These are phyloP conservation scores for Nepenthes alata DNA, from an alignment of 179 eudicot genomes.

Conservation along the genomic window DNA sequence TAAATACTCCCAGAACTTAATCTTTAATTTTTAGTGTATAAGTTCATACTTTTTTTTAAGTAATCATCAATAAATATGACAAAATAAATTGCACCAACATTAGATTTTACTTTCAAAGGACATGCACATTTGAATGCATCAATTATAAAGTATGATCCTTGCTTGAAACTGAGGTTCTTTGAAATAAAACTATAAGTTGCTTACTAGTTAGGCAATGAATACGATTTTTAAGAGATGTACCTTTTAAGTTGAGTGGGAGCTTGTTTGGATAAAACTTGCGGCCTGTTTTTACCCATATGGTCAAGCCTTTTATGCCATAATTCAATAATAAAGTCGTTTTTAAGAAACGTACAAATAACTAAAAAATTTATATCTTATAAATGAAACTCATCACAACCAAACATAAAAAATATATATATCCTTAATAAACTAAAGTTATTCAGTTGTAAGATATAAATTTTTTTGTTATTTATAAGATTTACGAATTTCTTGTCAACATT, in stretches of 20 bases:
- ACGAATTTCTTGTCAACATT: too few relatives aligned
- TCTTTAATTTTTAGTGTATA: neutral
- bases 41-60: neutral
- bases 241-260: neutral
- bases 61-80: conserved; percentile 3
- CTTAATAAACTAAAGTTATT: too few relatives aligned
- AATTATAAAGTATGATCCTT: too few relatives aligned
- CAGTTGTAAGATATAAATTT: too few relatives aligned
- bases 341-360: too few relatives aligned
- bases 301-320: conserved; percentile 2
- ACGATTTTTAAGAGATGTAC: neutral
- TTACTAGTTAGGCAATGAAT: neutral
- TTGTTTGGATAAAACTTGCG: neutral
- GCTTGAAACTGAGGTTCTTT: neutral
- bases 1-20: neutral
- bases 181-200: neutral
- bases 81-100: conserved; percentile 1
- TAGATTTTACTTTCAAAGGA: neutral
- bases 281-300: neutral
- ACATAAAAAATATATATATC: too few relatives aligned
- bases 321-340: neutral
- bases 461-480: too few relatives aligned
- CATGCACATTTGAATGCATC: neutral
- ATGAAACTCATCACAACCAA: too few relatives aligned
- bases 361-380: too few relatives aligned